Evolutionary conservation across 768 basidiomycete species (phyloP).

Genomic region (Amanita brunnescens): DNA sequence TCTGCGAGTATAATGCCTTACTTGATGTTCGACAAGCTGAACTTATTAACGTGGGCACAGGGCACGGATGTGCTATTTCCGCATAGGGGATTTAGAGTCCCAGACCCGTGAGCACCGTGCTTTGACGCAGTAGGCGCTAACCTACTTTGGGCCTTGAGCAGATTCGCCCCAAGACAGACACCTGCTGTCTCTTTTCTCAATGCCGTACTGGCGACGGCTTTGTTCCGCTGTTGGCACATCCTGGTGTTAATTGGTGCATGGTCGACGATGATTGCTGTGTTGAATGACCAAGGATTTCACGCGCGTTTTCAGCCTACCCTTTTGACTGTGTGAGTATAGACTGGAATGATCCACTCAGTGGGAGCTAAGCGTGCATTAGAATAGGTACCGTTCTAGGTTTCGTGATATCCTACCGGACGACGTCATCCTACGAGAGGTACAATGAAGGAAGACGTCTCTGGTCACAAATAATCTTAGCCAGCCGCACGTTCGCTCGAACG

Average conservation of each 20-base stretch:
- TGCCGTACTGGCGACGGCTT: slow-evolving; percentile 34
- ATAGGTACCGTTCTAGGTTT: slow-evolving; percentile 67
- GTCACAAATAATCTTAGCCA: slow-evolving; percentile 56
- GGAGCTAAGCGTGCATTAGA: slow-evolving; percentile 15
- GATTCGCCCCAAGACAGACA: slow-evolving; percentile 30
- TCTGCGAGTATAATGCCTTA: background rate
- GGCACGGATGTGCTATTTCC: slow-evolving; percentile 19
- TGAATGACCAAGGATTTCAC: slow-evolving; percentile 36
- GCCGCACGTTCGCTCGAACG: slow-evolving; percentile 48
- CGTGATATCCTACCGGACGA: slow-evolving; percentile 63
- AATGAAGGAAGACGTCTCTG: slow-evolving; percentile 64
- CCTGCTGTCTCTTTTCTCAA: slow-evolving; percentile 30
- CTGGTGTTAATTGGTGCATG: slow-evolving; percentile 56
- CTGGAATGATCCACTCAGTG: background rate
- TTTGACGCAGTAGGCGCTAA: background rate
- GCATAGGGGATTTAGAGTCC: slow-evolving; percentile 27
- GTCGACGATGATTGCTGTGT: slow-evolving; percentile 47
- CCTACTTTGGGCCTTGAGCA: slow-evolving; percentile 8
- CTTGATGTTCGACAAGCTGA: background rate
- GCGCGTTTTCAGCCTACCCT: slow-evolving; percentile 42
- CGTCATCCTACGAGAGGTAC: slow-evolving; percentile 68
- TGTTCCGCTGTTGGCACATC: slow-evolving; percentile 60
- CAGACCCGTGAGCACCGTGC: slow-evolving; percentile 29
- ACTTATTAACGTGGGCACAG: slow-evolving; percentile 8
- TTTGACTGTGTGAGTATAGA: slow-evolving; percentile 52